Percentiles rank a stretch among this genome's conserved stretches.
phyloP scores from a whole-genome alignment of 176 grass and related monocot species.

The Chrysopogon serrulatus region DNA sequence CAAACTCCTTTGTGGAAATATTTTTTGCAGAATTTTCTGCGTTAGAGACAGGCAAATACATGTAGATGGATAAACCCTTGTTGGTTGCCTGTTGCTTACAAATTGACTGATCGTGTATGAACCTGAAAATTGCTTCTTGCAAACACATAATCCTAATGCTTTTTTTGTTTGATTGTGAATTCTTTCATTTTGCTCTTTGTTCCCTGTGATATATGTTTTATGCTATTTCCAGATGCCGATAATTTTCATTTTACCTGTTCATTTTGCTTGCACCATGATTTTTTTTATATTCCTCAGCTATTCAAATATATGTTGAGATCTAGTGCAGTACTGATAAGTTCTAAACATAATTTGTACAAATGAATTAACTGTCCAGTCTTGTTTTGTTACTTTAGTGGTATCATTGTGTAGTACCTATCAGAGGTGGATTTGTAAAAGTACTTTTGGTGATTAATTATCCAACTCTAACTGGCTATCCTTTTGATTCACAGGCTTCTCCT shows the following conservation, averaged over 20 bases:
- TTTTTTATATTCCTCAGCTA: neutral
- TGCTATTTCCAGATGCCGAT: neutral
- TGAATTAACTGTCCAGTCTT: neutral
- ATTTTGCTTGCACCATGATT: neutral
- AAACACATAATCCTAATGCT: neutral
- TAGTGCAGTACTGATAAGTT: neutral
- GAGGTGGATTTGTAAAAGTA: neutral
- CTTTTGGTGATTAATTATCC: neutral
- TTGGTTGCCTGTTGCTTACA: neutral
- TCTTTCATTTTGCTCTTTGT: neutral
- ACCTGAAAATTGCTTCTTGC: neutral
- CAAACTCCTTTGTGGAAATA: neutral
- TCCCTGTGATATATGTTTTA: neutral
- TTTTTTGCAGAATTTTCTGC: neutral
- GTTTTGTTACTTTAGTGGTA: neutral
- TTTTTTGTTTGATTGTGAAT: neutral
- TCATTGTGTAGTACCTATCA: neutral
- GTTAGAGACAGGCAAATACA: neutral
- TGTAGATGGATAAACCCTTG: neutral
- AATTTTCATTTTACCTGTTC: neutral
- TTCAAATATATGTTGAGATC: neutral
- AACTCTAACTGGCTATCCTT: constrained; percentile 13
- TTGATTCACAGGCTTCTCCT: constrained; percentile 55
- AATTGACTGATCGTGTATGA: neutral
- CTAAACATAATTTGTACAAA: neutral